Evolutionary conservation across 163 green algal genomes (phyloP).

Genomic region (Scenedesmus sp.): DNA sequence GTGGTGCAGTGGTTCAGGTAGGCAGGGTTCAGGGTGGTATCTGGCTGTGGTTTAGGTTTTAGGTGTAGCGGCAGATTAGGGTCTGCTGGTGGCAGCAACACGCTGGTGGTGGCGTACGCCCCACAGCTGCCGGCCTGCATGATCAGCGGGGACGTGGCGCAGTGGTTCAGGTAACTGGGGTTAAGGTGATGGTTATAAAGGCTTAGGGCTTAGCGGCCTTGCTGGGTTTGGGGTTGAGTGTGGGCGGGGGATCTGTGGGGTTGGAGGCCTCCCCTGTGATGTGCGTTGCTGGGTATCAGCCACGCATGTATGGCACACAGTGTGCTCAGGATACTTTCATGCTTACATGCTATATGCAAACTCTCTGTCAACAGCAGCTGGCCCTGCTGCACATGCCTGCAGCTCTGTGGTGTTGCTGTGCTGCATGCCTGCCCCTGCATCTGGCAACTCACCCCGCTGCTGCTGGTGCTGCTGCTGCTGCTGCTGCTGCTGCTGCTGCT

Average conservation of each 20-base stretch:
- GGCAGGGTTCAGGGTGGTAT: slow-evolving; percentile 24
- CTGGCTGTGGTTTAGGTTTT: neutral
- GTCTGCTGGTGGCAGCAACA: neutral
- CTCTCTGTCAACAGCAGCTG: no score
- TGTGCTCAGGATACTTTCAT: no score
- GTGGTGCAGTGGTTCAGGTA: slow-evolving; percentile 45
- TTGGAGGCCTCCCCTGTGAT: no score
- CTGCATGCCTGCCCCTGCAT: no score
- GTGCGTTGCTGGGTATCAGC: no score
- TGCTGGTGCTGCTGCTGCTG: neutral
- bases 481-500: neutral
- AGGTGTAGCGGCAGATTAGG: neutral
- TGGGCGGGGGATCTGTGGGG: no score
- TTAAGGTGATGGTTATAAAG: neutral
- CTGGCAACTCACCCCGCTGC: no score
- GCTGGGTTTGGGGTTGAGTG: neutral
- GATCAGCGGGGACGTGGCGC: neutral
- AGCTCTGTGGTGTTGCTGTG: neutral
- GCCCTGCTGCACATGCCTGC: neutral
- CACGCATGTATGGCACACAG: no score
- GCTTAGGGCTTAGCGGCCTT: neutral
- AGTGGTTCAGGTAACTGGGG: neutral
- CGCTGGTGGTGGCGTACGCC: neutral
- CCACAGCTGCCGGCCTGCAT: neutral
- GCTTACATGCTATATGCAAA: no score